These are phyloP conservation scores for Mycena alexandri DNA, from an alignment of 768 basidiomycete genomes.

Conservation along the genomic window DNA sequence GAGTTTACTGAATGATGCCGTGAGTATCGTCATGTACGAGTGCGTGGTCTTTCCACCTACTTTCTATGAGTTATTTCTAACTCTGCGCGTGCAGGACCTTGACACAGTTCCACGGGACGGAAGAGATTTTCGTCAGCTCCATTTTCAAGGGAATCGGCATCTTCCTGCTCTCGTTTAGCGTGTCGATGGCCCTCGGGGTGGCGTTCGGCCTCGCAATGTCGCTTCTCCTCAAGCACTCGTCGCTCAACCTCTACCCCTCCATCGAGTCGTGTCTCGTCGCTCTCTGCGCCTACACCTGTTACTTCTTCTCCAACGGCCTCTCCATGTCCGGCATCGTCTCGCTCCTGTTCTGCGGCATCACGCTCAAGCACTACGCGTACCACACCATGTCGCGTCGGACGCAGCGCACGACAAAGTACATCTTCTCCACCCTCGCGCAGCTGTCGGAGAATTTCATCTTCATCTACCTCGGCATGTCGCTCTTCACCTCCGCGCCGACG, in stretches of 20 bases:
- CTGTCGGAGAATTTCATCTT: slow-evolving; percentile 99
- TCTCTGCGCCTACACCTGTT: slow-evolving; percentile 94
- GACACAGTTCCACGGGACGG: slow-evolving; percentile 90
- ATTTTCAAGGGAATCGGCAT: slow-evolving; percentile 98
- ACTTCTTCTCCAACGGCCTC: slow-evolving; percentile 98
- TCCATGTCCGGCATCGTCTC: slow-evolving; percentile 98
- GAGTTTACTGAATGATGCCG: slow-evolving; percentile 96
- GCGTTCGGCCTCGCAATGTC: slow-evolving; percentile 92
- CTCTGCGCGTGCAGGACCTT: slow-evolving; percentile 72
- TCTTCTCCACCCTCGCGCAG: slow-evolving; percentile 94
- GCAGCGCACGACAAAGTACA: slow-evolving; percentile 94
- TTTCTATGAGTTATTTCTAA: background rate
- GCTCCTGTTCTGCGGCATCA: slow-evolving; percentile 98
- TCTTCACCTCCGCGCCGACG: slow-evolving; percentile 92
- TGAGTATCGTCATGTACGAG: slow-evolving; percentile 99
- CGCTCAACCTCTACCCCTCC: slow-evolving; percentile 86
- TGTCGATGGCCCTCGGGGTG: slow-evolving; percentile 95
- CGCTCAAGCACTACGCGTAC: slow-evolving; percentile 99
- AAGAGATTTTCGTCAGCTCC: slow-evolving; percentile 82
- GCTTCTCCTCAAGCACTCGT: slow-evolving; percentile 94
- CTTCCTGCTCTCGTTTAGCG: slow-evolving; percentile 94
- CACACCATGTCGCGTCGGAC: slow-evolving; percentile 98
- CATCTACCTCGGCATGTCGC: slow-evolving; percentile 95
- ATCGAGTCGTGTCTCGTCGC: slow-evolving; percentile 98
- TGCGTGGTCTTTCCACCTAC: slow-evolving; percentile 59